Evolutionary conservation across 305 asterid genomes (phyloP), one percentile per base, ranked within the genome.

Genomic region (Euphrasia arctica): DNA sequence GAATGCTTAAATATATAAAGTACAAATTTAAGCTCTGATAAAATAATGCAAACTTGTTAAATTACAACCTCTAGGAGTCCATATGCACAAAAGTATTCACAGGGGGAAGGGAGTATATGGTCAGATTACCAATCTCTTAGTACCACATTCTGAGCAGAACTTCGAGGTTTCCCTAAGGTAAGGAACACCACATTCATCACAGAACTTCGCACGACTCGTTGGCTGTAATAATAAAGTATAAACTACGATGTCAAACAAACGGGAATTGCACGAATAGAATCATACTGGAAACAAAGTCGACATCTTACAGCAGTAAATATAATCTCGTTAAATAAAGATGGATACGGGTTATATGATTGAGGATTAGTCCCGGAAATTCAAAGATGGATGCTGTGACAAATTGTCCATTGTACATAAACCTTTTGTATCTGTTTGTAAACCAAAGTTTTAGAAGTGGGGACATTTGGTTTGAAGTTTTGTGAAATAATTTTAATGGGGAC

Each of bases 121-220:
- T 83, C 79, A 83, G 42, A 78, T 83, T 56, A 96, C 96, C 73
- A 87, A 79, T 76, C 96, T 87, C 82, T 81, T 87, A 4, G 84
- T 79, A 64, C 96, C 97, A 75, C 97, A 92, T 71, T 85, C 86
- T 12, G 96, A 80, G 82, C 97, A 92, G 80, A 82, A 92, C 80
- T 92, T 92, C 3, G 97, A 90, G 51, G 91, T 80, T 62, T 85
- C 96, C 75, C 89, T 82, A 64, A 84, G 70, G 79, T 84, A 87
- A 15, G 90, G 89, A 75, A 75, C 63, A 60, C 97, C 98, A 49
- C 97, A 92, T 81, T 84, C 89, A 61, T 90, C 95, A 28, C 97
- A 92, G 31, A 70, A 92, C 83, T 92, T 92, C 29, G 98, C 96
- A 59, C 91, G 98, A 72, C 90, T 78, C 4, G 89, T 64, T 64